Base-by-base conservation (phyloP, 2,329 filamentous ascomycete genomes). In the Coniochaeta hoffmannii region DNA sequence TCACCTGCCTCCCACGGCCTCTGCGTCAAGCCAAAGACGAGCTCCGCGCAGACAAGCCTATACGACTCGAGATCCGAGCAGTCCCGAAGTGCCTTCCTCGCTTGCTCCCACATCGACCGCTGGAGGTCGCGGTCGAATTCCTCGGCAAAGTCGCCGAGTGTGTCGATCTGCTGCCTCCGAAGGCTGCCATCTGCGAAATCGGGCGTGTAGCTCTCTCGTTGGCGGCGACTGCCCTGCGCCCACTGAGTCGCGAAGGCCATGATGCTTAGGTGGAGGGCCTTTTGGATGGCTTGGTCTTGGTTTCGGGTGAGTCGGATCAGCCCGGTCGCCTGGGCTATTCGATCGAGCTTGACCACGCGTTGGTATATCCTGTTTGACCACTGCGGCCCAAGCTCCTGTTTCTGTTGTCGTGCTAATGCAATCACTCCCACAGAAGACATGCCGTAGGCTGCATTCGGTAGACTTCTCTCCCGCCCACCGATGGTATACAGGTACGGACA, bases 181-280 rank as follows among this genome's bases (percentile, higher is more conserved):
- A n/a, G 19, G 4, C 14, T 46, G 14, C 22, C 38, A 7, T 58
- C 56, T 1, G 60, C 64, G 30, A 57, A 59, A 53, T 56, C 57
- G 8, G 46, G 5, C 9, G 24, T n/a, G 50, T 62, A 63, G 44
- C 55, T 35, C 53, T 65, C 58, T 30, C 62, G 58, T 51, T 59
- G 58, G 31, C 69, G 61, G 12, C 57, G 60, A 24, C 71, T 71
- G 4, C 65, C 65, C 50, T 75, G 73, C 0, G 73, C 67, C 75
- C 78, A 80, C 58, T 81, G 78, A 0, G 77, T 74, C 4, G 78
- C 75, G 62, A 80, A 81, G 0, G 78, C 74, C 68, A 79, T 75
- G 50, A 80, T 77, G 2, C 72, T 71, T 3, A 76, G 63, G 53
- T 80, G 73, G 10, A 81, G 62, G 1, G 77, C 77, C 53, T 69